Evolutionary conservation across 139 green algal genomes (phyloP).

Genomic region (Micractinium conductrix): DNA sequence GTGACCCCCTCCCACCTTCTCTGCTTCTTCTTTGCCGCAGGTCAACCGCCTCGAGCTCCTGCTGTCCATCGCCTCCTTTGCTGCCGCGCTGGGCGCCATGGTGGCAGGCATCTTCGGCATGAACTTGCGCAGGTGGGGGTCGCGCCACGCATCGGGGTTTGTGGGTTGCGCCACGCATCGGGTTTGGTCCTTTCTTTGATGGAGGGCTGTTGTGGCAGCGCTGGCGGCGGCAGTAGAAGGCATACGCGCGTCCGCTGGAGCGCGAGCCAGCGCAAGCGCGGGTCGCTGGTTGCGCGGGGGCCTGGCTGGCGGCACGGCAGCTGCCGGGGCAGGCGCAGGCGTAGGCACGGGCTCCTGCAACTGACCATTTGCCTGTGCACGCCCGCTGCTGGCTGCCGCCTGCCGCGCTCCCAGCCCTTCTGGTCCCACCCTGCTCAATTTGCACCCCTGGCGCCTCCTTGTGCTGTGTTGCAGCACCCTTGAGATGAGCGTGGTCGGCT

Average conservation of each 20-base stretch:
- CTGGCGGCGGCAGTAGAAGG: not conserved
- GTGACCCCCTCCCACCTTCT: not conserved
- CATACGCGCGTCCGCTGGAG: no score
- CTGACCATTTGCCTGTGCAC: no score
- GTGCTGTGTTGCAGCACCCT: constrained; percentile 71
- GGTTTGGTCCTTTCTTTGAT: no score
- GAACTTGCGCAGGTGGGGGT: constrained; percentile 40
- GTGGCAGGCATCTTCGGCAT: constrained; percentile 90
- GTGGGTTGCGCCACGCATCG: no score
- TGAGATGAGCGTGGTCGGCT: constrained; percentile 82
- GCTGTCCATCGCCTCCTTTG: constrained; percentile 91
- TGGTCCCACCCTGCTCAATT: not conserved
- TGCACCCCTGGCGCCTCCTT: not conserved
- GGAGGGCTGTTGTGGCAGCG: not conserved
- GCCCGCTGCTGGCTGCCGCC: no score
- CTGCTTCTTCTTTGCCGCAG: constrained; percentile 33
- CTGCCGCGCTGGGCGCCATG: constrained; percentile 87
- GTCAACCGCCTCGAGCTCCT: constrained; percentile 93
- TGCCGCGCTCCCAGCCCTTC: no score
- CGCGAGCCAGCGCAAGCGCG: no score
- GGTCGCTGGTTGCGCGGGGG: no score
- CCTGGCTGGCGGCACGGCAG: no score
- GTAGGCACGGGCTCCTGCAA: no score
- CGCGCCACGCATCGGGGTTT: no score
- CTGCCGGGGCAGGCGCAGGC: no score